Base-by-base conservation (phyloP, 805 yeast genomes). In the Yarrowia osloensis region DNA sequence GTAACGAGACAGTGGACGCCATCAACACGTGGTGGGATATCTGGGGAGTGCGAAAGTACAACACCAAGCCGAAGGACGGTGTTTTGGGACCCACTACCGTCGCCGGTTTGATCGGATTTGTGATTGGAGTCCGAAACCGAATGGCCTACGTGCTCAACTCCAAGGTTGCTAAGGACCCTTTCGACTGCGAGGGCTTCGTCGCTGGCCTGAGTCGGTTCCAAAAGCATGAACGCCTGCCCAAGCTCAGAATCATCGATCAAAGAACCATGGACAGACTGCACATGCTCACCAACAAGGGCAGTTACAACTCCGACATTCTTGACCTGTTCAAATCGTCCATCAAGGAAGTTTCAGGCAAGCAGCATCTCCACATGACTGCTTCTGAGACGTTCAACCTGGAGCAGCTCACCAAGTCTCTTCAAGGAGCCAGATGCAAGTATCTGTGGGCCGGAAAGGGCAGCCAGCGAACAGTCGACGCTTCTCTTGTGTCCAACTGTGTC, bases 21-120 rank as follows among this genome's bases (percentile, higher is more conserved):
- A 82, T 91, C 26, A 72, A 76, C 1, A 80, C 81, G 52, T 94
- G 98, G 98, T 94, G 98, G 98, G 81, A 80, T 40, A 74, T 85
- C 39, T 83, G 88, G 70, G 97, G 97, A 0, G 70, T 68, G 49
- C 70, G 68, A 26, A 71, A 73, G 71, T 78, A 73, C 69, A 70
- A 76, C 4, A 70, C 71, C 12, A 73, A 69, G 8, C 80, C 83
- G 26, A 82, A 80, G 67, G 85, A 84, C 67, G 89, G 88, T 0
- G 75, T 81, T 0, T 74, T 90, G 67, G 86, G 89, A 0, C 83
- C 92, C 0, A 80, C 84, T 3, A 85, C 96, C 0, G 90, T 92
- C 0, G 83, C 96, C 0, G 94, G 95, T 0, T 81, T 95, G 1
- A 76, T 95, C 9, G 95, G 98, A 54, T 84, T 91, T 72, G 84